Evolutionary conservation across 2,329 filamentous ascomycete species (phyloP), one percentile per base, ranked within the genome.

Genomic region (Aspergillus clavatus): DNA sequence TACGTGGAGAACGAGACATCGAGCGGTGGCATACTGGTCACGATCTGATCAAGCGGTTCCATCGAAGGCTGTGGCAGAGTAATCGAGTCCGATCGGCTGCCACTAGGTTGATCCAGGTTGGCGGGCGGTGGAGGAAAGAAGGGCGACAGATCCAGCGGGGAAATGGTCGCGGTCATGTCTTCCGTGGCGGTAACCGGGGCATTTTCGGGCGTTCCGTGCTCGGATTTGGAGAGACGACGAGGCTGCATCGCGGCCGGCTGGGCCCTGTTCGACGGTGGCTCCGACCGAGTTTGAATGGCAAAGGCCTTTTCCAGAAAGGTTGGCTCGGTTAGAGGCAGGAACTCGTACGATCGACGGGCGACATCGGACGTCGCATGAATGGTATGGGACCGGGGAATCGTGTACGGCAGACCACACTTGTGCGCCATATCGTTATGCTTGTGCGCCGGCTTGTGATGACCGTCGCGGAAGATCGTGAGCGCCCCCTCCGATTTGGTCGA

Each of bases 401-500:
- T 80, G 66, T 84, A 84, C 1, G 81, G 81, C 53, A 77, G 68
- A 46, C 80, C 80, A 45, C 75, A 80, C 48, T 82, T 78, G 58
- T 83, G 80, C 47, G 79, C 79, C 52, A 78, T 74, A 61, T 82
- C 78, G 65, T 83, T 83, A 66, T 81, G 79, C 54, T 80, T 79
- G 59, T 83, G 80, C 40, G 76, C 77, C 8, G 80, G 80, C 67
- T 82, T 82, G 67, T 83, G 80, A 55, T 83, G 80, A 47, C 80
- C 80, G 57, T 83, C 82, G 18, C 78, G 72, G 59, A 82, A 82
- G 46, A 81, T 71, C 14, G 78, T 82, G 56, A 83, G 66, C 23
- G 75, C 77, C 46, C 74, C 76, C 42, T 84, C 81, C 19, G 79
- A 82, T 54, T 78, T 79, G 46, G 76, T 75, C 38, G 75, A 72